Percentiles rank a stretch among this genome's conserved stretches.
phyloP scores from a whole-genome alignment of 2,329 filamentous ascomycete genomes.

The Scopulariopsis brevicaulis region DNA sequence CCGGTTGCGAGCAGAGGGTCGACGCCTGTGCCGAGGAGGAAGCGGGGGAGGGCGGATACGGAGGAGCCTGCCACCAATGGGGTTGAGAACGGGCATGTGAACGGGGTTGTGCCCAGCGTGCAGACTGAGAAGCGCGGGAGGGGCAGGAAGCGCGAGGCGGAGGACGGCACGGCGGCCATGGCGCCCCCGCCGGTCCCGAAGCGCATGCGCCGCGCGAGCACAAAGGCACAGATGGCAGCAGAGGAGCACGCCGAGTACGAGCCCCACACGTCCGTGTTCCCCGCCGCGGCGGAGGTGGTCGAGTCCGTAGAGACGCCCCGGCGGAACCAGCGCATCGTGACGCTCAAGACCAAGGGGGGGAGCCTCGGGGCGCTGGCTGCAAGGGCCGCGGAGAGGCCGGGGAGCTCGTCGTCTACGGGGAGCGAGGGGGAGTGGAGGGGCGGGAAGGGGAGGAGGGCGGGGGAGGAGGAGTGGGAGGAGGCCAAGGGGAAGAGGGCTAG shows the following conservation, averaged over 20 bases:
- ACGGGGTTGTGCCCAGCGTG: not conserved
- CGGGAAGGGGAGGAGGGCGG: conserved; percentile 38
- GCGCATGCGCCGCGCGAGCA: conserved; percentile 3
- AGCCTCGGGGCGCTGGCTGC: conserved; percentile 11
- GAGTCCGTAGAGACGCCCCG: not conserved
- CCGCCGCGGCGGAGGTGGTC: conserved; percentile 10
- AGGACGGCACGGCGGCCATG: not conserved
- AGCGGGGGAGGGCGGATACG: conserved; percentile 9
- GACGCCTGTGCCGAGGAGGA: conserved; percentile 29
- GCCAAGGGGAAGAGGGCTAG: conserved; percentile 22
- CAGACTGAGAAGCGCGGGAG: not conserved
- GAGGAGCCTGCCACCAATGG: not conserved
- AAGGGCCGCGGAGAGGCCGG: conserved; percentile 34
- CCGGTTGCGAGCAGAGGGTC: conserved; percentile 34
- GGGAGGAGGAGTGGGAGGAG: conserved; percentile 21
- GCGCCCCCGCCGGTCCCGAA: not conserved
- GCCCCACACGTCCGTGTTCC: not conserved
- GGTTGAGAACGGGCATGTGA: not conserved
- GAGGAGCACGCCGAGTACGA: not conserved
- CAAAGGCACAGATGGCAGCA: not conserved
- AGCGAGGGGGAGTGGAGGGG: conserved; percentile 37
- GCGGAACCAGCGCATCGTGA: conserved; percentile 2
- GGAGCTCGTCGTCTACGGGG: conserved; percentile 40
- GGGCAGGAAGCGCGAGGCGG: conserved; percentile 1
- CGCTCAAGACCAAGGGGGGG: conserved; percentile 3